phyloP scores from a whole-genome alignment of 2,329 filamentous ascomycete genomes.

The Grosmannia serpens region DNA sequence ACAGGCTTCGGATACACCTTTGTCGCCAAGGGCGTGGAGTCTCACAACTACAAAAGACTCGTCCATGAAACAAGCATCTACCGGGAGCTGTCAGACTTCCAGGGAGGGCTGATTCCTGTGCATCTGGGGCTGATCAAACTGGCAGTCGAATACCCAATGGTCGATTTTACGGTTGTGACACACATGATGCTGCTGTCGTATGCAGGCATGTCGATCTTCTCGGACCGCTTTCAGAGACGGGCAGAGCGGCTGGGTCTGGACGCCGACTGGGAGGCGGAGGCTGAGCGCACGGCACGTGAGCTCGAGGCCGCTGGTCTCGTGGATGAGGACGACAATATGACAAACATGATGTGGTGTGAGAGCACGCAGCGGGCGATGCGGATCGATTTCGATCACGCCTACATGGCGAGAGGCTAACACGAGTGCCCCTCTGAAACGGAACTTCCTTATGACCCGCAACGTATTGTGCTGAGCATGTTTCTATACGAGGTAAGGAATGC shows the following conservation, averaged over 20 bases:
- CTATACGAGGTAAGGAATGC: no score
- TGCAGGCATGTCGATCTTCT: background rate
- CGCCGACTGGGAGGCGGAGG: background rate
- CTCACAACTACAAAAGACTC: background rate
- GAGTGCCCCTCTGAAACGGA: no score
- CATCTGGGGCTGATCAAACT: slow-evolving; percentile 8
- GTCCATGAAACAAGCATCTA: slow-evolving; percentile 2
- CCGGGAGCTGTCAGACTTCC: background rate
- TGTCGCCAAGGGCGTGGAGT: slow-evolving; percentile 8
- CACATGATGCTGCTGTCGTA: slow-evolving; percentile 11
- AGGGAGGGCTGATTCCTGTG: slow-evolving; percentile 8
- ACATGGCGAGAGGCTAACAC: no score
- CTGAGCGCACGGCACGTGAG: background rate
- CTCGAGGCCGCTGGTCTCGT: background rate
- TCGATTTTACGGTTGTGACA: background rate
- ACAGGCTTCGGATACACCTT: slow-evolving; percentile 9
- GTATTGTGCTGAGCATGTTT: no score
- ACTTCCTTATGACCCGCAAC: no score
- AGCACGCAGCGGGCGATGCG: background rate
- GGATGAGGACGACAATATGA: background rate
- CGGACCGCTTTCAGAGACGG: background rate
- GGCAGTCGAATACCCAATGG: background rate
- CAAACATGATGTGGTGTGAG: background rate
- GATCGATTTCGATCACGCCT: slow-evolving; percentile 2
- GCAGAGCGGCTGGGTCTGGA: background rate